phyloP scores from a whole-genome alignment of 305 asterid genomes.

The Ajuga reptans region DNA sequence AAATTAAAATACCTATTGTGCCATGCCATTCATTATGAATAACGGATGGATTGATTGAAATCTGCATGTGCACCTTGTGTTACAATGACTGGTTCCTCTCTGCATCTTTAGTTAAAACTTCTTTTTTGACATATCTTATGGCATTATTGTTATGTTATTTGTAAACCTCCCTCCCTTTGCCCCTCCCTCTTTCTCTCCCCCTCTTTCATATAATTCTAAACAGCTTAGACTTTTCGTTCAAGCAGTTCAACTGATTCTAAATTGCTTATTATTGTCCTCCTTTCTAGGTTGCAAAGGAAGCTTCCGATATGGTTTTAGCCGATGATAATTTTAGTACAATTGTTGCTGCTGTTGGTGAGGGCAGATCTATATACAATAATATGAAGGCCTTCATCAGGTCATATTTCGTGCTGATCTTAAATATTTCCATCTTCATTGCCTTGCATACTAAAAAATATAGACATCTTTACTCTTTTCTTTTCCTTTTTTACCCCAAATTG shows the following conservation, averaged over 20 bases:
- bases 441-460: not conserved
- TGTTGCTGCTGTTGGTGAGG: conserved; percentile 98
- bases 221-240: conserved; percentile 4
- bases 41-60: too few species aligned
- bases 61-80: conserved; percentile 7
- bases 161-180: not conserved
- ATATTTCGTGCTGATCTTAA: conserved; percentile 13
- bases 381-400: conserved; percentile 99
- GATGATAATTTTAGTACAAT: conserved; percentile 97
- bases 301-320: conserved; percentile 98
- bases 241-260: not conserved
- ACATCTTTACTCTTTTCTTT: not conserved
- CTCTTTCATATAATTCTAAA: not conserved
- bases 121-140: not conserved
- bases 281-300: conserved; percentile 93
- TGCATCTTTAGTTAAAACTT: not conserved
- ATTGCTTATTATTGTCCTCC: conserved; percentile 12
- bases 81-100: not conserved
- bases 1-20: not conserved
- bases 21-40: not conserved
- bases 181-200: too few species aligned
- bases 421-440: not conserved
- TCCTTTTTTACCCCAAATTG: too few species aligned
- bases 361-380: conserved; percentile 97
- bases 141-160: not conserved